Base-by-base conservation (phyloP, 1,284 basidiomycete species). In the Cryptococcus sp. region DNA sequence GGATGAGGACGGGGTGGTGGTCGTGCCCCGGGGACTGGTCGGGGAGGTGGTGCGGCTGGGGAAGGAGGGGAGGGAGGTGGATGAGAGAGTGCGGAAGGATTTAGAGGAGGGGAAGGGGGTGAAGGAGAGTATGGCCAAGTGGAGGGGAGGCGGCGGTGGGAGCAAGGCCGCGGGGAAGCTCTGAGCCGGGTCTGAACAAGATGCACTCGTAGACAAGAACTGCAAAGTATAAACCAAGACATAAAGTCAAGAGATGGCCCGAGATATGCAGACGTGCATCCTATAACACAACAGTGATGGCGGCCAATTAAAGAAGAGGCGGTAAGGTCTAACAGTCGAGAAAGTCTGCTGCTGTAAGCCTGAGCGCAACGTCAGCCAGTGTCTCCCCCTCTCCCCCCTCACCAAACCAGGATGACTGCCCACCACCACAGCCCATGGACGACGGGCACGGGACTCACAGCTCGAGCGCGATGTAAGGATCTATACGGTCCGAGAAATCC, bases 1-100 rank as follows among this genome's bases (percentile, higher is more conserved):
- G 15, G 94, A 98, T 71, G 82, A 86, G 55, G 90, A 97, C 70
- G 94, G 94, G 0, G 91, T 95, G 0, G 89, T 97, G 1, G 88
- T 87, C 65, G 83, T 96, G 16, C 87, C 90, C 0, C 78, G 74
- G 23, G 79, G 76, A 2, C 64, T 86, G 53, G 80, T 84, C 12
- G 78, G 79, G 16, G 74, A 84, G 33, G 64, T 64, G 4, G 61
- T 68, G 24, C 45, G 53, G 50, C 56, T 64, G 4, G 54, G 55
- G 15, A 15, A 54, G 23, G 57, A 65, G 24, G 57, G 61, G 28
- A 51, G 50, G 21, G 57, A 55, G 33, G 57, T 52, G 36, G 52
- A 64, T 44, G 65, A 63, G 46, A 61, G 57, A 38, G 61, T 70
- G 49, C 55, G 64, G 50, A 52, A 49, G 23, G 72, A 70, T 55